Percentiles rank a stretch among this genome's conserved stretches.
These are phyloP conservation scores for Stachybotrys echinatus DNA, from an alignment of 2,329 filamentous ascomycete genomes.

Conservation along the genomic window DNA sequence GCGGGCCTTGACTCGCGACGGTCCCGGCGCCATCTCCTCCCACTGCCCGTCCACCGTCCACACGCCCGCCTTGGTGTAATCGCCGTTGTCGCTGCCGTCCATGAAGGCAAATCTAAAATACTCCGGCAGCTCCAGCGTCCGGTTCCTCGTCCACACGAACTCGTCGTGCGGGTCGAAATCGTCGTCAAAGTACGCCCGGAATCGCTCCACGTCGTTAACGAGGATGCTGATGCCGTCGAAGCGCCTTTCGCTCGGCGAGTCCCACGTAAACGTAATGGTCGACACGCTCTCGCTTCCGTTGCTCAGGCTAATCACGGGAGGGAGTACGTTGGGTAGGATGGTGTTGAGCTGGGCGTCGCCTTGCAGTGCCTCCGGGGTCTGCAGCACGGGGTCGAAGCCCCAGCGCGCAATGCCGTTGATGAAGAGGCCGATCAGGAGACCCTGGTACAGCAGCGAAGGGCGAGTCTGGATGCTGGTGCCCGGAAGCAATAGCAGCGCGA, in stretches of 20 bases:
- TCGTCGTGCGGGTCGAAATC: slow-evolving; percentile 33
- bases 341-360: slow-evolving; percentile 62
- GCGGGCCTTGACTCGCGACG: slow-evolving; percentile 38
- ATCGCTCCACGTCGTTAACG: slow-evolving; percentile 82
- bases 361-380: slow-evolving; percentile 70
- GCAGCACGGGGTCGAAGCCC: slow-evolving; percentile 85
- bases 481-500: slow-evolving; percentile 79
- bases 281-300: slow-evolving; percentile 39
- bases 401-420: slow-evolving; percentile 87
- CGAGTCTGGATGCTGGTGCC: slow-evolving; percentile 87
- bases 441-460: slow-evolving; percentile 80
- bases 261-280: slow-evolving; percentile 60
- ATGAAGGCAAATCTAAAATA: slow-evolving; percentile 77
- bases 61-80: slow-evolving; percentile 71
- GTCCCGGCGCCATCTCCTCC: slow-evolving; percentile 59
- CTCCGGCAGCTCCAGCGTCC: slow-evolving; percentile 45
- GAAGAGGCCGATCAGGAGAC: slow-evolving; percentile 83
- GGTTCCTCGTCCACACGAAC: slow-evolving; percentile 57
- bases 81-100: slow-evolving; percentile 56
- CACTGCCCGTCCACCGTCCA: slow-evolving; percentile 63
- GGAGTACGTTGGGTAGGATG: slow-evolving; percentile 49
- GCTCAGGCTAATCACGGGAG: slow-evolving; percentile 39
- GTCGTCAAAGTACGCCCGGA: slow-evolving; percentile 63
- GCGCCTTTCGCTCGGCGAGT: slow-evolving; percentile 33
- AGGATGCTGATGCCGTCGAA: slow-evolving; percentile 76